These are phyloP conservation scores for Bacidia rubella DNA, from an alignment of 495 filamentous ascomycete genomes.

Conservation along the genomic window DNA sequence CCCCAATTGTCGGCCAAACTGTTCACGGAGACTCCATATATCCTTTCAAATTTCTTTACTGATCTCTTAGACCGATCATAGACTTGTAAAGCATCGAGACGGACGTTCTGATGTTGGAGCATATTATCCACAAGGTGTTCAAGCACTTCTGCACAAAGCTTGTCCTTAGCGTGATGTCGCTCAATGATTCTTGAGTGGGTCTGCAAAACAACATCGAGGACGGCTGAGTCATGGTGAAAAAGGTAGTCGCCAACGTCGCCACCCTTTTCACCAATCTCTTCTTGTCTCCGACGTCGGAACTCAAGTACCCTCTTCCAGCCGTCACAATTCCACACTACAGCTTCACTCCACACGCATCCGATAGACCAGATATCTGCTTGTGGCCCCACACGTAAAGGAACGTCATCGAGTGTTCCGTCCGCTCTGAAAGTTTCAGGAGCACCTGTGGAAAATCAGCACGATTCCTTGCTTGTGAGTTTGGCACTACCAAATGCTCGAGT, in stretches of 20 bases:
- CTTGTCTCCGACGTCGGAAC: conserved; percentile 22
- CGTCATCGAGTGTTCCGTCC: conserved; percentile 12
- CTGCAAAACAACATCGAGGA: conserved; percentile 20
- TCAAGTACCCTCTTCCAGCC: conserved; percentile 20
- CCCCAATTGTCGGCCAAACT: no score
- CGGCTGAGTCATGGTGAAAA: conserved; percentile 28
- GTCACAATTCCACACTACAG: conserved; percentile 26
- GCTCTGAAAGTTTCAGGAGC: conserved; percentile 25
- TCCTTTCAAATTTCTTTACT: no score
- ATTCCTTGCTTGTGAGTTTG: not conserved
- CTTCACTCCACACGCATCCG: conserved; percentile 33
- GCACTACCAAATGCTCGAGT: conserved; percentile 23
- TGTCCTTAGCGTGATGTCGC: not conserved
- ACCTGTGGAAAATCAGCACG: conserved; percentile 16
- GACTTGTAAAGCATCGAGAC: no score
- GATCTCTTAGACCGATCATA: no score
- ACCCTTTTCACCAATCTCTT: conserved; percentile 15
- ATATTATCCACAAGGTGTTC: not conserved
- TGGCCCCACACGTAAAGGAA: conserved; percentile 7
- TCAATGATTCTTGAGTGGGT: conserved; percentile 16
- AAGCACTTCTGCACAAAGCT: not conserved
- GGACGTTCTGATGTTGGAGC: no score
- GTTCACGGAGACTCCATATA: no score
- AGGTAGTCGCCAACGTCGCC: conserved; percentile 22
- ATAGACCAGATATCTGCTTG: conserved; percentile 32